Conservation (phyloP, 805 yeast genomes). For the Komagataella pseudopastoris region DNA sequence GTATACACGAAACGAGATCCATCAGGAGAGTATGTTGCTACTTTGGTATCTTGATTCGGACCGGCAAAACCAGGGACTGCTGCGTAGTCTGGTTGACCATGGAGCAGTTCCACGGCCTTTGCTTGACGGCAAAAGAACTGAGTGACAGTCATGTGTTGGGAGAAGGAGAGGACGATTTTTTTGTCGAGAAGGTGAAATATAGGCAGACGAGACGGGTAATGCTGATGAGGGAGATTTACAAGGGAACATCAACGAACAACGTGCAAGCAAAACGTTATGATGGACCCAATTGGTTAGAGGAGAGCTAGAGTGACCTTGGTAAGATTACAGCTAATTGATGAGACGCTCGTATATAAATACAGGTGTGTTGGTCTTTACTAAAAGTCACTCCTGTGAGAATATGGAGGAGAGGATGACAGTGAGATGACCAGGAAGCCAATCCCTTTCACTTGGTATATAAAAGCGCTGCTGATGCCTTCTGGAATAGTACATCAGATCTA, state of each 20-base stretch:
- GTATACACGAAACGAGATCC: slow-evolving; percentile 65
- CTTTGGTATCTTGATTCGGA: slow-evolving; percentile 36
- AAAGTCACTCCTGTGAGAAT: too few relatives aligned
- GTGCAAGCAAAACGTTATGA: too few relatives aligned
- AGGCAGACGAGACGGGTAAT: background rate
- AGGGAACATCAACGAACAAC: background rate
- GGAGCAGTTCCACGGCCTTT: slow-evolving; percentile 36
- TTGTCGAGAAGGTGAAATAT: background rate
- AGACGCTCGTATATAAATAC: too few relatives aligned
- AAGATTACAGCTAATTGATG: too few relatives aligned
- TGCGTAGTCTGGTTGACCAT: slow-evolving; percentile 28
- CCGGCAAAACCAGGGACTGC: slow-evolving; percentile 14
- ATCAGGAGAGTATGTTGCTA: slow-evolving; percentile 51
- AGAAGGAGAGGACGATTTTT: background rate
- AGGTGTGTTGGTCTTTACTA: too few relatives aligned
- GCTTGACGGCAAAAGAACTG: slow-evolving; percentile 32
- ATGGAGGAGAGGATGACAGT: too few relatives aligned
- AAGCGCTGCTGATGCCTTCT: too few relatives aligned
- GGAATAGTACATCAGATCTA: too few relatives aligned
- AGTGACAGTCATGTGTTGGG: background rate
- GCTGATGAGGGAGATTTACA: background rate
- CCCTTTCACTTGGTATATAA: too few relatives aligned
- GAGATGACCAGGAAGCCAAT: too few relatives aligned
- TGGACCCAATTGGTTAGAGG: too few relatives aligned
- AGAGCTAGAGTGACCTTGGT: too few relatives aligned